These are phyloP conservation scores for Petunia axillaris DNA, from an alignment of 257 asterid genomes.

Conservation along the genomic window DNA sequence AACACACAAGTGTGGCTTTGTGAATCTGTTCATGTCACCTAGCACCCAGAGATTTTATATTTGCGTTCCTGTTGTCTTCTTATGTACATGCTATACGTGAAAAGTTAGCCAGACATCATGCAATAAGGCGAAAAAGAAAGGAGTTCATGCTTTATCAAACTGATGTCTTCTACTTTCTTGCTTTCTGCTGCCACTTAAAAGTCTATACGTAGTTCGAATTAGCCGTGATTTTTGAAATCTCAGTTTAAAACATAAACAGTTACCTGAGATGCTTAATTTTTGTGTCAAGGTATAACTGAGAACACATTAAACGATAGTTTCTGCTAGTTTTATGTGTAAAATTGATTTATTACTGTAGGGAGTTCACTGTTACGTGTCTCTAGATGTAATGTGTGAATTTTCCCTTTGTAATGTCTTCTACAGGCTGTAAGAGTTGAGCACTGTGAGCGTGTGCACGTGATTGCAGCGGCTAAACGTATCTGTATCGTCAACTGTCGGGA, in stretches of 20 bases:
- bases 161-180: not conserved
- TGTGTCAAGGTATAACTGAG: not conserved
- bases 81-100: not conserved
- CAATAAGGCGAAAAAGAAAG: not conserved
- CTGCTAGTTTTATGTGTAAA: not conserved
- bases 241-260: not conserved
- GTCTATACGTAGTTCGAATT: not conserved
- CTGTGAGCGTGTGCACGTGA: conserved; percentile 94
- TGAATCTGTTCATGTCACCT: not conserved
- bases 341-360: not conserved
- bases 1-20: not conserved
- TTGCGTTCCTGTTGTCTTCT: not conserved
- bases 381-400: not conserved
- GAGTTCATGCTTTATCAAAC: not conserved
- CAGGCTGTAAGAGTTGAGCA: conserved; percentile 97
- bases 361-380: not conserved
- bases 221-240: not conserved
- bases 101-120: not conserved
- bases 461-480: conserved; percentile 85
- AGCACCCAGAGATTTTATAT: not conserved
- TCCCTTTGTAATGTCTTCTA: conserved; percentile 23
- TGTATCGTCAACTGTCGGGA: conserved; percentile 95
- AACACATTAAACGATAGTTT: not conserved
- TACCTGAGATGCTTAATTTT: not conserved
- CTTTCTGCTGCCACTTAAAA: not conserved